A percentile compares a stretch with the other conserved stretches of the same genome.
phyloP scores from a whole-genome alignment of 352 stramenopile species.

The Globisporangium rhizosaccharum region DNA sequence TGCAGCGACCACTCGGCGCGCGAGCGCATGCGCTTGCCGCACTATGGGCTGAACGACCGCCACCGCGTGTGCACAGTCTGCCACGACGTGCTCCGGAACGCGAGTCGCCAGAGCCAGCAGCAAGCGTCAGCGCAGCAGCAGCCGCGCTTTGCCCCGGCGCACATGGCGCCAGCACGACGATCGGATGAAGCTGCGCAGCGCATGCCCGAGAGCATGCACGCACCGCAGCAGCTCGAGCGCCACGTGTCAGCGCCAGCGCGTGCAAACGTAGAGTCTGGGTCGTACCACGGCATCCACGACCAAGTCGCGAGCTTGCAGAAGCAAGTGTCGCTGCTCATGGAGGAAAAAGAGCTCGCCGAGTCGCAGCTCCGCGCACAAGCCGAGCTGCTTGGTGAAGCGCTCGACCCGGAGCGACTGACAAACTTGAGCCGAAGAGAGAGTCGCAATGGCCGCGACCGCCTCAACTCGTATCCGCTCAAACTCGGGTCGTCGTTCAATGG shows the following conservation, averaged over 20 bases:
- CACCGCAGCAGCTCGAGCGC: constrained; percentile 45
- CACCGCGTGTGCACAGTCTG: constrained; percentile 84
- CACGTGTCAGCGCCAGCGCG: constrained; percentile 70
- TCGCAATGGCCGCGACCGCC: constrained; percentile 31
- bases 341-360: constrained; percentile 81
- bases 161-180: constrained; percentile 20
- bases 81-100: constrained; percentile 65
- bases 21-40: constrained; percentile 73
- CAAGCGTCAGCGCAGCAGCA: constrained; percentile 19
- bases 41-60: constrained; percentile 72
- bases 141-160: constrained; percentile 8
- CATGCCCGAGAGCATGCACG: constrained; percentile 2
- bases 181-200: constrained; percentile 45
- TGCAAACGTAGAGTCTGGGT: constrained; percentile 17
- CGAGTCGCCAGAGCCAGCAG: constrained; percentile 21
- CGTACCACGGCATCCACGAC: constrained; percentile 59
- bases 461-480: constrained; percentile 62
- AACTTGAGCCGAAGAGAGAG: constrained; percentile 17
- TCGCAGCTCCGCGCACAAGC: constrained; percentile 65
- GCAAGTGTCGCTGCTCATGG: constrained; percentile 77
- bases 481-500: constrained; percentile 18
- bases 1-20: constrained; percentile 81
- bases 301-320: constrained; percentile 83
- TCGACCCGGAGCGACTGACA: constrained; percentile 40
- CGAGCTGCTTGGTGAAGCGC: constrained; percentile 42